Conservation (phyloP, 305 asterid species). For the Fraxinus xanthoxyloides region DNA sequence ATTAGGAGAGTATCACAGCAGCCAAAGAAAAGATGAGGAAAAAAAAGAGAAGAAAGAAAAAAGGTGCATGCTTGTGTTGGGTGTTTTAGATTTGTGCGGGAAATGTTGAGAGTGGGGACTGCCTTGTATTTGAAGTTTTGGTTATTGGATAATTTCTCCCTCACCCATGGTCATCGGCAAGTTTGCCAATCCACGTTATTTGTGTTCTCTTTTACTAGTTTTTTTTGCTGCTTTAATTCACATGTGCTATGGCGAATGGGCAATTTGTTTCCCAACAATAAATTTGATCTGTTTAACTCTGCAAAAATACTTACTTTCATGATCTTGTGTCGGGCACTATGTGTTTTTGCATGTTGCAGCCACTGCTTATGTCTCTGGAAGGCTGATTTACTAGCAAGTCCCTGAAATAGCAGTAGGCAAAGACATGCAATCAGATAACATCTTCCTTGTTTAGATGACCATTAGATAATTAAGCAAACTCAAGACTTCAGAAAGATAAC, state of each 20-base stretch:
- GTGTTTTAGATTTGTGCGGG: not conserved
- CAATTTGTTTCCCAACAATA: not conserved
- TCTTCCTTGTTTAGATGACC: not conserved
- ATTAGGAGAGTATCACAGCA: not conserved
- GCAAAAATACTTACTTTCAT: constrained; percentile 63
- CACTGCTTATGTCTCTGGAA: constrained; percentile 93
- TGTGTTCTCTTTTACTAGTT: not conserved
- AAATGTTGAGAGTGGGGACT: not conserved
- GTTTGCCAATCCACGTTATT: not conserved
- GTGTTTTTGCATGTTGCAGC: constrained; percentile 93
- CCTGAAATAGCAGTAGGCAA: constrained; percentile 40
- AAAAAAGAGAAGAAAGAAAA: no score
- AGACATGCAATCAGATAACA: not conserved
- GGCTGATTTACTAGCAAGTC: constrained; percentile 82
- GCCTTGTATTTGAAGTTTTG: not conserved
- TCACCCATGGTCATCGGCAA: not conserved
- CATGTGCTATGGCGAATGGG: not conserved
- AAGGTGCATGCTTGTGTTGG: not conserved
- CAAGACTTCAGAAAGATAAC: not conserved
- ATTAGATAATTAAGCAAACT: not conserved
- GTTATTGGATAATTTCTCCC: not conserved
- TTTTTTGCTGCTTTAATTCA: not conserved
- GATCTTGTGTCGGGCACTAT: constrained; percentile 89
- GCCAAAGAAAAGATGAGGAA: not conserved
- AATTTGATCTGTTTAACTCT: not conserved